phyloP scores from a whole-genome alignment of 2,329 filamentous ascomycete genomes.

The Alternaria tenuissima region DNA sequence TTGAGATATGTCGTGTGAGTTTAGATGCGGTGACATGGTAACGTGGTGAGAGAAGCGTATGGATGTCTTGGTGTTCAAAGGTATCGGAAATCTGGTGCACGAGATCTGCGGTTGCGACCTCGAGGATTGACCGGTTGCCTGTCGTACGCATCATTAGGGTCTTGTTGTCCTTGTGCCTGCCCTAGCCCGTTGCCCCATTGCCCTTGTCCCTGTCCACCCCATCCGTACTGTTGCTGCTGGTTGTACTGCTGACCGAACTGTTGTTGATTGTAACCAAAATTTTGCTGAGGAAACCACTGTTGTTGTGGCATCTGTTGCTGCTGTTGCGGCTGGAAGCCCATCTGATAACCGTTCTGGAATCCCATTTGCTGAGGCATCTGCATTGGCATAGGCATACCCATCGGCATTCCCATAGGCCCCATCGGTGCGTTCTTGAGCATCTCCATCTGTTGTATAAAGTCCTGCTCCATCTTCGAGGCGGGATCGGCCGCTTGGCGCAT shows the following conservation, averaged over 20 bases:
- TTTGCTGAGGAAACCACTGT: conserved; percentile 64
- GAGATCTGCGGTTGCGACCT: conserved; percentile 77
- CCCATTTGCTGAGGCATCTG: conserved; percentile 19
- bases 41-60: conserved; percentile 7
- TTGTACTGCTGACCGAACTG: conserved; percentile 11
- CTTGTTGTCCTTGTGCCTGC: conserved; percentile 7
- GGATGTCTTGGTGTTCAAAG: conserved; percentile 8
- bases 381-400: conserved; percentile 21
- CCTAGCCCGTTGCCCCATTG: conserved; percentile 13
- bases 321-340: conserved; percentile 19
- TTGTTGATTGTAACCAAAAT: conserved; percentile 18
- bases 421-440: conserved; percentile 54
- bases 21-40: conserved; percentile 7
- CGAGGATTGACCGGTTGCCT: conserved; percentile 94
- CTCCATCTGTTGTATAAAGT: conserved; percentile 58
- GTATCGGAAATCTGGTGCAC: conserved; percentile 77
- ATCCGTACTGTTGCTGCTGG: conserved; percentile 20
- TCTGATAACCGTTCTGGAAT: conserved; percentile 13
- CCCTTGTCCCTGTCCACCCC: conserved; percentile 14
- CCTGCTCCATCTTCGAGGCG: conserved; percentile 46
- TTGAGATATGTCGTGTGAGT: conserved; percentile 13
- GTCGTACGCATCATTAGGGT: conserved; percentile 76
- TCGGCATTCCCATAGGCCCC: conserved; percentile 31
- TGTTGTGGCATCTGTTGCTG: conserved; percentile 14
- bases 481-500: conserved; percentile 65